These are phyloP conservation scores for Arthrinium puccinioides DNA, from an alignment of 2,329 filamentous ascomycete species.

Conservation along the genomic window DNA sequence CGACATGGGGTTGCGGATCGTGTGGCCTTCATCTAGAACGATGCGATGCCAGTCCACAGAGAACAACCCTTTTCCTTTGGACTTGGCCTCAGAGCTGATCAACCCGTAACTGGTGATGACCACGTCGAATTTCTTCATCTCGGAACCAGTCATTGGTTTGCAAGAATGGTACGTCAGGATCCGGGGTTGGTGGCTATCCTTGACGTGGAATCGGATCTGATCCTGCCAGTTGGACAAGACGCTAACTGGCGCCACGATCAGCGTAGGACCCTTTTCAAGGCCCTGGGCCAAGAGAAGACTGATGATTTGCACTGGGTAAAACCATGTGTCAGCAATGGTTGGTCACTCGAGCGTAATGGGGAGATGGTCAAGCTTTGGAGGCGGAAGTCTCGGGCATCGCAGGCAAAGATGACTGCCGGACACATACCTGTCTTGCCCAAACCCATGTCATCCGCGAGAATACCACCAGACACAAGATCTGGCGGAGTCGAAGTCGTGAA, in stretches of 20 bases:
- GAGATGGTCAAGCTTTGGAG: too few species aligned
- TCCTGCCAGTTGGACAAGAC: constrained; percentile 65
- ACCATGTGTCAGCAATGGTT: too few species aligned
- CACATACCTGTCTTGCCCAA: constrained; percentile 90
- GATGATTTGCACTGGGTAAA: constrained; percentile 75
- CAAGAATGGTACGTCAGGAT: constrained; percentile 69
- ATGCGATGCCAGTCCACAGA: constrained; percentile 66
- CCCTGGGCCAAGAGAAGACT: constrained; percentile 59
- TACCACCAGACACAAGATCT: constrained; percentile 67
- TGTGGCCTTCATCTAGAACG: constrained; percentile 78
- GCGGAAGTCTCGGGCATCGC: too few species aligned
- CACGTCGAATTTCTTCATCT: constrained; percentile 62
- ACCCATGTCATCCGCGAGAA: constrained; percentile 90
- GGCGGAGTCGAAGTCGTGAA: constrained; percentile 54
- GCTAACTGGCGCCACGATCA: constrained; percentile 75
- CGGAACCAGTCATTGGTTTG: constrained; percentile 40
- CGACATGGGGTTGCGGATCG: constrained; percentile 69
- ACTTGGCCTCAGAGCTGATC: constrained; percentile 57
- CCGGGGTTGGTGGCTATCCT: constrained; percentile 51
- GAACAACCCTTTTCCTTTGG: constrained; percentile 30
- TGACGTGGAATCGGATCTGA: constrained; percentile 68
- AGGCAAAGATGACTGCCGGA: too few species aligned
- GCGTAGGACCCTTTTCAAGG: constrained; percentile 50
- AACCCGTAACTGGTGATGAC: constrained; percentile 83
- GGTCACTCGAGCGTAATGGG: too few species aligned